phyloP scores from a whole-genome alignment of 805 yeast species.

The Jamesozyma gamospora region DNA sequence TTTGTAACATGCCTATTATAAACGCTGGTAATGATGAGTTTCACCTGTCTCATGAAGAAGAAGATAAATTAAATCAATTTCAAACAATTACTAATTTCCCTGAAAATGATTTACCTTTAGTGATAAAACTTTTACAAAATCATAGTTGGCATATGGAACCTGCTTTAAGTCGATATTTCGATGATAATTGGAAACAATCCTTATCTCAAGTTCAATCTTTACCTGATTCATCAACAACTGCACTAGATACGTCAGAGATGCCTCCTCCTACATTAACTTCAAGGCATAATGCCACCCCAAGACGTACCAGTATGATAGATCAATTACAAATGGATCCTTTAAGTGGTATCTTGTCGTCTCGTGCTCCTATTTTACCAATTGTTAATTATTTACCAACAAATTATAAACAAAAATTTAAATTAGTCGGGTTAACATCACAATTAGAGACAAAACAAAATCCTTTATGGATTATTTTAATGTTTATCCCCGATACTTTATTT shows the following conservation, averaged over 20 bases:
- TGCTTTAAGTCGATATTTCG: conserved; percentile 54
- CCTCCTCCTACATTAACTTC: background rate
- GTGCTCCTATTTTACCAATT: conserved; percentile 18
- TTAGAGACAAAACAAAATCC: conserved; percentile 18
- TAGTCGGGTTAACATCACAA: conserved; percentile 17
- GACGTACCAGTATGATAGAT: background rate
- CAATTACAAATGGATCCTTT: background rate
- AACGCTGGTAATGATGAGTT: conserved; percentile 16
- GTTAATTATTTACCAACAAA: conserved; percentile 28
- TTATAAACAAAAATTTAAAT: conserved; percentile 17
- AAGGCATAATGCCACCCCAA: background rate
- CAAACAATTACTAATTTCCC: conserved; percentile 42
- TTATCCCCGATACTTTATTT: conserved; percentile 43
- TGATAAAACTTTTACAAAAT: conserved; percentile 37
- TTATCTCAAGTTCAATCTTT: conserved; percentile 4
- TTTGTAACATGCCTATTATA: conserved; percentile 24
- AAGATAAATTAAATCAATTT: conserved; percentile 37
- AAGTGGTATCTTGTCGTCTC: background rate
- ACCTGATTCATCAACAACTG: conserved; percentile 4
- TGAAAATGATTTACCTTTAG: conserved; percentile 38
- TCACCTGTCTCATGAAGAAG: conserved; percentile 34
- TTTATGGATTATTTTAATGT: conserved; percentile 40
- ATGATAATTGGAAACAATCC: conserved; percentile 36
- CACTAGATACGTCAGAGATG: background rate
- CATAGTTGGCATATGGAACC: conserved; percentile 54